Conservation (phyloP, 371 early-diverging fungal genomes). For the Blakeslea trispora region DNA sequence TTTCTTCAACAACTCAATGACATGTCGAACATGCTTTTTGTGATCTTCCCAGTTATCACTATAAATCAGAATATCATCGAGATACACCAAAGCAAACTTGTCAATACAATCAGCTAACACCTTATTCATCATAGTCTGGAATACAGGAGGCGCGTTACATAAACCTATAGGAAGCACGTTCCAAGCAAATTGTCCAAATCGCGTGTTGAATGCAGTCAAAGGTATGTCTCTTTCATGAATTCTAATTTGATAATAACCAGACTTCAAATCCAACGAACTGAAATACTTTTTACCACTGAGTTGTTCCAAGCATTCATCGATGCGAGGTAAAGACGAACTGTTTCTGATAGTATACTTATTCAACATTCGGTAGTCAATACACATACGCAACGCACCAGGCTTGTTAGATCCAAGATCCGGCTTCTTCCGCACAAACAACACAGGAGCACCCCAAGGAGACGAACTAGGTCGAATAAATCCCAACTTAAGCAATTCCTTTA, state of each 20-base stretch:
- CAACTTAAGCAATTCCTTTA: conserved; percentile 10
- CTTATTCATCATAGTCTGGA: conserved; percentile 4
- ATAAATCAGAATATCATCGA: conserved; percentile 65
- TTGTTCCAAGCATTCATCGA: conserved; percentile 37
- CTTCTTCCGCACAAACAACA: conserved; percentile 46
- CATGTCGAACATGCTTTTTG: conserved; percentile 29
- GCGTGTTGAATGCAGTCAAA: conserved; percentile 15
- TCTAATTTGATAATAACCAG: conserved; percentile 10
- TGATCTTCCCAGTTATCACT: conserved; percentile 50
- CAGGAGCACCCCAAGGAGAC: conserved; percentile 33
- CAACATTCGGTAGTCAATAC: conserved; percentile 34
- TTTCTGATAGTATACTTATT: conserved; percentile 51
- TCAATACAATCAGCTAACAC: conserved; percentile 37
- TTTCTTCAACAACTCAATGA: conserved; percentile 37
- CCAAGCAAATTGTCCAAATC: conserved; percentile 9
- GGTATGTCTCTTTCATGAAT: neutral
- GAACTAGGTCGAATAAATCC: conserved; percentile 19
- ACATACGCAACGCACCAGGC: conserved; percentile 44
- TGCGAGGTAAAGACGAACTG: conserved; percentile 44
- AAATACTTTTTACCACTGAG: conserved; percentile 32
- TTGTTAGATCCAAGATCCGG: neutral
- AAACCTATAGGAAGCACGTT: neutral
- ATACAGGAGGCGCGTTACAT: neutral
- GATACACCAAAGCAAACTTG: conserved; percentile 42
- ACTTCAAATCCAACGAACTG: conserved; percentile 9